Conservation (phyloP, 352 stramenopile species). For the Phytophthora pisi region DNA sequence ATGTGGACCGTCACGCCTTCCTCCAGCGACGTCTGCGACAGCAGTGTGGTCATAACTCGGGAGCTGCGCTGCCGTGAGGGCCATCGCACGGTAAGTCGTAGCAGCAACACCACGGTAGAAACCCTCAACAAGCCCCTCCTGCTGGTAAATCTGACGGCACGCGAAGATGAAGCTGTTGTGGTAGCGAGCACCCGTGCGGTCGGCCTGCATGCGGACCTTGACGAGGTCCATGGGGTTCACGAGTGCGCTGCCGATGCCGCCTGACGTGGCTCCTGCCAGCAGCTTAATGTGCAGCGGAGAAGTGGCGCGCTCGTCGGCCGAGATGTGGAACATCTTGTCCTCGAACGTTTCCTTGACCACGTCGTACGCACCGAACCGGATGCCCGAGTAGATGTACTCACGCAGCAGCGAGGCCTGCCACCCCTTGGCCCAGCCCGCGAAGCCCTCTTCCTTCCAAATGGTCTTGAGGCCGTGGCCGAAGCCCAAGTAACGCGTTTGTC, state of each 20-base stretch:
- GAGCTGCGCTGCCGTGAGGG: slow-evolving; percentile 71
- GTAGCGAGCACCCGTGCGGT: slow-evolving; percentile 60
- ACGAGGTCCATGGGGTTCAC: slow-evolving; percentile 80
- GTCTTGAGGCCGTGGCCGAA: slow-evolving; percentile 52
- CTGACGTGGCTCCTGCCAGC: slow-evolving; percentile 55
- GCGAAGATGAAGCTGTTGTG: slow-evolving; percentile 59
- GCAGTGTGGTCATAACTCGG: slow-evolving; percentile 75
- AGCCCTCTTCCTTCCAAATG: slow-evolving; percentile 63
- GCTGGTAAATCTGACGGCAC: slow-evolving; percentile 57
- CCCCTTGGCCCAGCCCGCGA: slow-evolving; percentile 58
- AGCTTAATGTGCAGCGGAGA: slow-evolving; percentile 70
- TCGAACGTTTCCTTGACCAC: slow-evolving; percentile 72
- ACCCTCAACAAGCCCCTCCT: slow-evolving; percentile 59
- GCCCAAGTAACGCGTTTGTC: slow-evolving; percentile 51
- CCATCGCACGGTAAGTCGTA: slow-evolving; percentile 68
- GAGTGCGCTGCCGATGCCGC: slow-evolving; percentile 60
- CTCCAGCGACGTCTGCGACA: slow-evolving; percentile 47
- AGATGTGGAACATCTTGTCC: slow-evolving; percentile 49
- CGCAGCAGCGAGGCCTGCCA: slow-evolving; percentile 63
- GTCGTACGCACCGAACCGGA: slow-evolving; percentile 80
- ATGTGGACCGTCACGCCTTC: slow-evolving; percentile 67
- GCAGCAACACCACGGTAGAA: slow-evolving; percentile 71
- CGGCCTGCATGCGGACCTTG: slow-evolving; percentile 78
- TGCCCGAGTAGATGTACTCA: slow-evolving; percentile 69
- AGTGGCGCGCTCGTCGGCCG: slow-evolving; percentile 38